Percentiles rank a stretch among this genome's conserved stretches.
Conservation (phyloP, 495 filamentous ascomycete species). For the Trichodelitschia bisporula region DNA sequence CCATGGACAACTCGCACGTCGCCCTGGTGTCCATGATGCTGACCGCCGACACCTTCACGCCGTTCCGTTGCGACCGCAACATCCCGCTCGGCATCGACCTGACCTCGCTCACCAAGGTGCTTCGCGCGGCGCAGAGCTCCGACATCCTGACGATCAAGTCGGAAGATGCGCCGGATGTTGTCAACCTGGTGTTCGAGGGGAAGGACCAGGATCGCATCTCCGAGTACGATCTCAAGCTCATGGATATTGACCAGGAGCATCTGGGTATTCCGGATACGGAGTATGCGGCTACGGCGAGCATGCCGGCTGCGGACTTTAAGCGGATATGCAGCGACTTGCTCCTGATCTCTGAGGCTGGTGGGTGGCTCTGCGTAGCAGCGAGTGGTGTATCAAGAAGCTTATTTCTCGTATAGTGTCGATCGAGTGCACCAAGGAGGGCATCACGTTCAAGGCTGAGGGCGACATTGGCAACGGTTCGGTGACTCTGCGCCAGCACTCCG, state of each 20-base stretch:
- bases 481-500: conserved; percentile 68
- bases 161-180: conserved; percentile 80
- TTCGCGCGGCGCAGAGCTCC: conserved; percentile 81
- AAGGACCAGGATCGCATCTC: conserved; percentile 69
- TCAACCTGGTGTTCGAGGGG: conserved; percentile 93
- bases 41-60: conserved; percentile 82
- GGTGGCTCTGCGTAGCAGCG: not conserved
- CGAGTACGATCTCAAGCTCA: conserved; percentile 98
- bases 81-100: conserved; percentile 96
- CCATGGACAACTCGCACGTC: conserved; percentile 99
- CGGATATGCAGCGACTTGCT: conserved; percentile 83
- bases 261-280: conserved; percentile 96
- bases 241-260: conserved; percentile 99
- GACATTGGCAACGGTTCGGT: conserved; percentile 93
- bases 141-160: conserved; percentile 94
- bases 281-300: conserved; percentile 71
- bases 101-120: conserved; percentile 84
- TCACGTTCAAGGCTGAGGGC: conserved; percentile 83
- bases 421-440: conserved; percentile 87
- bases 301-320: conserved; percentile 83
- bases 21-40: conserved; percentile 97
- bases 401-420: conserved; percentile 45
- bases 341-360: conserved; percentile 83
- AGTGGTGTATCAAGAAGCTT: not conserved
- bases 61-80: conserved; percentile 97